Evolutionary conservation across 2,329 filamentous ascomycete species (phyloP).

Genomic region (Penicillium polonicum): DNA sequence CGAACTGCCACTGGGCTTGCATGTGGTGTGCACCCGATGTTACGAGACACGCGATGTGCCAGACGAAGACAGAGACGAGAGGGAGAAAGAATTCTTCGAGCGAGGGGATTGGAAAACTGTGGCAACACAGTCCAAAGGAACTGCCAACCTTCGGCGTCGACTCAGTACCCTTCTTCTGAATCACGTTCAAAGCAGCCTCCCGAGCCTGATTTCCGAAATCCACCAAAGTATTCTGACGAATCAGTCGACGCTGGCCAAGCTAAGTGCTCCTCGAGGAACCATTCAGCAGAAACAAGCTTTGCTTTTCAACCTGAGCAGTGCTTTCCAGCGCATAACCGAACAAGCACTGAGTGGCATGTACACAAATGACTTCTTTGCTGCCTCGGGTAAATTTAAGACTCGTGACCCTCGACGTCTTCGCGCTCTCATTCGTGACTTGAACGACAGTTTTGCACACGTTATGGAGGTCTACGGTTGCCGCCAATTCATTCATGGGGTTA

Average conservation of each 20-base stretch:
- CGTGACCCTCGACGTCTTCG: conserved; percentile 30
- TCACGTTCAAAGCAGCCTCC: neutral
- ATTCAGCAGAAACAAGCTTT: conserved; percentile 28
- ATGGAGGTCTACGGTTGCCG: conserved; percentile 22
- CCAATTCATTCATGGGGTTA: neutral
- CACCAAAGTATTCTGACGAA: conserved; percentile 23
- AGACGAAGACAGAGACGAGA: neutral
- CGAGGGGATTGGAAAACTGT: conserved; percentile 23
- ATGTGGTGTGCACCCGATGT: neutral
- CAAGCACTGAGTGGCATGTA: conserved; percentile 2
- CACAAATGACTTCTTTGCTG: neutral
- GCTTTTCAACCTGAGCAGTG: conserved; percentile 21
- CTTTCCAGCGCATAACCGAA: neutral
- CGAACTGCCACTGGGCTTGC: conserved; percentile 50
- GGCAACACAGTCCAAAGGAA: neutral
- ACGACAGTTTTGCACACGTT: conserved; percentile 29
- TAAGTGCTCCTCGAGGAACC: conserved; percentile 27
- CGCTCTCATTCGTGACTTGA: conserved; percentile 26
- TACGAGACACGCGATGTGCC: neutral
- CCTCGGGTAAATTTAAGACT: conserved; percentile 8
- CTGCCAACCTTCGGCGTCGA: neutral
- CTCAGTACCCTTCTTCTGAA: neutral
- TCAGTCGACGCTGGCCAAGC: conserved; percentile 23
- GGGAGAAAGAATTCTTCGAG: conserved; percentile 21
- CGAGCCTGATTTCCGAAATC: neutral